These are phyloP conservation scores for Cystofilobasidium ferigula DNA, from an alignment of 768 basidiomycete species.

Conservation along the genomic window DNA sequence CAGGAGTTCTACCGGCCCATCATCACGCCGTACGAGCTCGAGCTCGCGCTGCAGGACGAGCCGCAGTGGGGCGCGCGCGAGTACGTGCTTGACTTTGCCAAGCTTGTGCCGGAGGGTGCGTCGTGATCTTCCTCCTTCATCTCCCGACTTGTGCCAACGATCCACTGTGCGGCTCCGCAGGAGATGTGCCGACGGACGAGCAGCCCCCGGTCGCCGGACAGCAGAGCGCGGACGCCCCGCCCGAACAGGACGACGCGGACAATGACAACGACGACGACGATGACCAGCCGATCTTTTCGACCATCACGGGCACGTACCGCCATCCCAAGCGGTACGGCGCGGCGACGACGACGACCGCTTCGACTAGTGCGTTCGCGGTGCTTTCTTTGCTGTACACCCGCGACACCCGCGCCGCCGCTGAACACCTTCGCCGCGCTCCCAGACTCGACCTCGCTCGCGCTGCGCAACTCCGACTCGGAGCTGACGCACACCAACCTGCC, in stretches of 20 bases:
- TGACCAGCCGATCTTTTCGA: constrained; percentile 71
- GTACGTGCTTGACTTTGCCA: constrained; percentile 69
- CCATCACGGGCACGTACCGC: constrained; percentile 74
- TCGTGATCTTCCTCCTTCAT: neutral
- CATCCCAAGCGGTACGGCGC: constrained; percentile 54
- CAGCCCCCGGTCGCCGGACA: too few species aligned
- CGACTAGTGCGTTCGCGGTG: neutral
- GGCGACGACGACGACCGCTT: constrained; percentile 1
- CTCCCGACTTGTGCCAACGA: neutral
- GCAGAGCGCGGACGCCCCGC: constrained; percentile 15
- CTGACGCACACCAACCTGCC: constrained; percentile 21
- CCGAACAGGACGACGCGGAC: constrained; percentile 29
- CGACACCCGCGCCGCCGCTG: too few species aligned
- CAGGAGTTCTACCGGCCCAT: constrained; percentile 86
- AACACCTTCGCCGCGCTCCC: constrained; percentile 10
- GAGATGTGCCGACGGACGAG: constrained; percentile 21
- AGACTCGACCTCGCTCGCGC: constrained; percentile 17
- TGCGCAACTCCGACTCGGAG: constrained; percentile 7
- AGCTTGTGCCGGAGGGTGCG: constrained; percentile 29
- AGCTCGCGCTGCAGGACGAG: constrained; percentile 61
- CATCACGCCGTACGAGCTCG: constrained; percentile 83
- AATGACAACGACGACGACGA: constrained; percentile 45
- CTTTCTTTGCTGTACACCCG: neutral
- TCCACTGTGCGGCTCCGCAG: constrained; percentile 40
- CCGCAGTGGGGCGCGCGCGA: constrained; percentile 55